A percentile compares a stretch with the other conserved stretches of the same genome.
Evolutionary conservation across 306 rosid species (phyloP).

Genomic region (Vigna reflexopilosa): DNA sequence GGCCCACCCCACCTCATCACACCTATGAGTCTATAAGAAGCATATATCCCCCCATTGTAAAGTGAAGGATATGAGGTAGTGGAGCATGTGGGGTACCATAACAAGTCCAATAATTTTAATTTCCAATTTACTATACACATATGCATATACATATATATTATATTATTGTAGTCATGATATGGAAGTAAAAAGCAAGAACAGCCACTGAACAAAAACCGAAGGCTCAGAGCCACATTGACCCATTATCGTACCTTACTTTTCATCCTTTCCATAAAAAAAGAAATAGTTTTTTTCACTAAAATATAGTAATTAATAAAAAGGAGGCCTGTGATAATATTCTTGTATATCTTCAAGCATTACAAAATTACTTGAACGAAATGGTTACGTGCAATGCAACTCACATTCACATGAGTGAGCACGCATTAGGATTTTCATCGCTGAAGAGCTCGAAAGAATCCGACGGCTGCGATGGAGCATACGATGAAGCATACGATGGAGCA

Average conservation of each 20-base stretch:
- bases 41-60: not conserved
- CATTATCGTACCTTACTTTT: conserved; percentile 36
- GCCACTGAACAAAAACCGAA: conserved; percentile 25
- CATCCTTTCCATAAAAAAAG: conserved; percentile 9
- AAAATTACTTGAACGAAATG: conserved; percentile 43
- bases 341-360: conserved; percentile 49
- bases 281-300: not conserved
- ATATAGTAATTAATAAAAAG: not conserved
- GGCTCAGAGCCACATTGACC: not conserved
- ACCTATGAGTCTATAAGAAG: not conserved
- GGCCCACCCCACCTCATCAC: conserved; percentile 36
- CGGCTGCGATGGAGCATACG: conserved; percentile 48
- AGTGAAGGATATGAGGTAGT: not conserved
- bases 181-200: not conserved
- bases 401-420: conserved; percentile 63
- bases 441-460: conserved; percentile 69
- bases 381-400: not conserved
- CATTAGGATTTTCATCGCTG: conserved; percentile 91
- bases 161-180: too few relatives aligned
- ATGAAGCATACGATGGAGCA: conserved; percentile 15
- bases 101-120: too few relatives aligned
- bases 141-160: too few relatives aligned
- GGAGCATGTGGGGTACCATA: not conserved
- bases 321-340: conserved; percentile 16
- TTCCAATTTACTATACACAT: too few relatives aligned